phyloP scores from a whole-genome alignment of 352 stramenopile species.

The Phytophthora europaea region DNA sequence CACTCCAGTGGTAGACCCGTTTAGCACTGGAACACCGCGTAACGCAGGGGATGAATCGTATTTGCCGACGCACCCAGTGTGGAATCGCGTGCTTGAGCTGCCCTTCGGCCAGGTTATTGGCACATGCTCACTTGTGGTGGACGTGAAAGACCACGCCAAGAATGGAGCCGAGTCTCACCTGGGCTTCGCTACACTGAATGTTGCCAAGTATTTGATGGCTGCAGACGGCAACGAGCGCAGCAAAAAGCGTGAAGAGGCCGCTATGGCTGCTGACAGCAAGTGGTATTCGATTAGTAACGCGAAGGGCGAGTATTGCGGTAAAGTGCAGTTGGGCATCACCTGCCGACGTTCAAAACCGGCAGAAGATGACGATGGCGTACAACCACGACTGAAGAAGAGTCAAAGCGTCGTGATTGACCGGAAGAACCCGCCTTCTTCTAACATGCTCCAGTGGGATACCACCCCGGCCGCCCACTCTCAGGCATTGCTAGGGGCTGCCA shows the following conservation, averaged over 20 bases:
- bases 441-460: conserved; percentile 83
- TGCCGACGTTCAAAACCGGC: conserved; percentile 51
- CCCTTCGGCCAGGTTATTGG: conserved; percentile 83
- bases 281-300: conserved; percentile 90
- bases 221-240: conserved; percentile 44
- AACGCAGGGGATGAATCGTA: conserved; percentile 71
- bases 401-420: conserved; percentile 81
- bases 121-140: conserved; percentile 79
- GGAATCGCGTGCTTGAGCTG: conserved; percentile 84
- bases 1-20: conserved; percentile 41
- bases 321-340: conserved; percentile 85
- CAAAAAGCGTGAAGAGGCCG: conserved; percentile 68
- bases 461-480: conserved; percentile 41
- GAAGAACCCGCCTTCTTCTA: conserved; percentile 70
- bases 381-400: conserved; percentile 79
- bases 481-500: conserved; percentile 49
- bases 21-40: conserved; percentile 67
- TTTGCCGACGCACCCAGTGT: conserved; percentile 78
- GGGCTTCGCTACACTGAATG: conserved; percentile 76
- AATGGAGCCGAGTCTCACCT: conserved; percentile 58
- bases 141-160: conserved; percentile 71
- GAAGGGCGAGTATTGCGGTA: conserved; percentile 90
- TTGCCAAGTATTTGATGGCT: conserved; percentile 90
- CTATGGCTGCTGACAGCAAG: conserved; percentile 75
- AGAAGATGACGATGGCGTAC: conserved; percentile 46